A percentile compares a stretch with the other conserved stretches of the same genome.
Evolutionary conservation across 2,329 filamentous ascomycete genomes (phyloP).

Genomic region (Niveomyces coronatus): DNA sequence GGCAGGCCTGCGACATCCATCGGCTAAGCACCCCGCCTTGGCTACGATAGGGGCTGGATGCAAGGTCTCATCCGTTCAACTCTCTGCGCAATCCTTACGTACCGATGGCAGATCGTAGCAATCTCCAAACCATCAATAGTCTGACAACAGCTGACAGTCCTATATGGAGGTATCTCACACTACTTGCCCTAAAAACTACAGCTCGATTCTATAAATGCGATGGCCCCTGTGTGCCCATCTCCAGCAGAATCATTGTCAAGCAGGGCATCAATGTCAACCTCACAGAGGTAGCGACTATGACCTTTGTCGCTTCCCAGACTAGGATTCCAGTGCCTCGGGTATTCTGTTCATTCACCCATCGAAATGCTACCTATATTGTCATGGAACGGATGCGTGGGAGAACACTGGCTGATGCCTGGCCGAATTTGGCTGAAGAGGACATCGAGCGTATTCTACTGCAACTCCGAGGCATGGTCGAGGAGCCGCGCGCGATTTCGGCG

Average conservation of each 20-base stretch:
- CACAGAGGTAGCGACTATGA: conserved; percentile 20
- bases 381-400: conserved; percentile 18
- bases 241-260: conserved; percentile 2
- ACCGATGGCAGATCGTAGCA: too few species aligned
- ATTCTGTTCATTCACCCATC: conserved; percentile 14
- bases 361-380: conserved; percentile 17
- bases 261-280: conserved; percentile 9
- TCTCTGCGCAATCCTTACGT: too few species aligned
- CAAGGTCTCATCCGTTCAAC: too few species aligned
- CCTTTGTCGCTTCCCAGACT: conserved; percentile 19
- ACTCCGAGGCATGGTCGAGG: conserved; percentile 18
- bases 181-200: conserved; percentile 3
- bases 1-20: too few species aligned
- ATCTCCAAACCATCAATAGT: too few species aligned
- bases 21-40: too few species aligned
- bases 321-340: conserved; percentile 20
- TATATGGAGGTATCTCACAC: conserved; percentile 1
- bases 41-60: too few species aligned
- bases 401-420: conserved; percentile 14
- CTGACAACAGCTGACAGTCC: not conserved
- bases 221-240: conserved; percentile 6
- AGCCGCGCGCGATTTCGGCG: conserved; percentile 16
- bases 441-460: conserved; percentile 15
- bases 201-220: not conserved
- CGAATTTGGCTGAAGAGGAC: conserved; percentile 15